These are phyloP conservation scores for Xanthoconium stramineum DNA, from an alignment of 768 basidiomycete species.

Conservation along the genomic window DNA sequence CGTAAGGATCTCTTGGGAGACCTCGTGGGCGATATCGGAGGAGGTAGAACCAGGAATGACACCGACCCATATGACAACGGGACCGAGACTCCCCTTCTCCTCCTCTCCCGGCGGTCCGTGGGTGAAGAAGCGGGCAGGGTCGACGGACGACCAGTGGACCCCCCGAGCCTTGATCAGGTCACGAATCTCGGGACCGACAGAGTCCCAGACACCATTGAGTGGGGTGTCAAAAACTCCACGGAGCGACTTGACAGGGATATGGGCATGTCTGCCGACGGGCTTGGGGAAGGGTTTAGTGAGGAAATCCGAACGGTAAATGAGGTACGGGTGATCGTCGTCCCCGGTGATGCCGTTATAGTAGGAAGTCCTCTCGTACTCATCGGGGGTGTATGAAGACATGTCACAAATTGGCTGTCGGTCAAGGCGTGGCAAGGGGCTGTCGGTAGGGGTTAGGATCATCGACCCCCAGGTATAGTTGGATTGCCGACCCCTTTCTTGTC, in stretches of 20 bases:
- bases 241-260: neutral
- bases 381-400: neutral
- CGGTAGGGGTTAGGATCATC: too few relatives aligned
- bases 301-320: neutral
- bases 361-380: neutral
- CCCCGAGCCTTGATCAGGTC: neutral
- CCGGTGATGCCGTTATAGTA: neutral
- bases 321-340: neutral
- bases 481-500: too few relatives aligned
- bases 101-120: neutral
- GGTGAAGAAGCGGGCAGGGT: neutral
- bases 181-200: neutral
- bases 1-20: conserved; percentile 1
- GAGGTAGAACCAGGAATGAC: conserved; percentile 35
- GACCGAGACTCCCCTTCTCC: neutral
- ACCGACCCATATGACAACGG: conserved; percentile 34
- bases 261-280: neutral
- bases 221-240: neutral
- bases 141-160: neutral
- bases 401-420: too few relatives aligned
- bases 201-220: neutral
- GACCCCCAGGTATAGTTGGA: too few relatives aligned
- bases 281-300: neutral
- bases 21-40: conserved; percentile 28
- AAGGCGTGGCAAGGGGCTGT: too few relatives aligned